A percentile compares a stretch with the other conserved stretches of the same genome.
Conservation (phyloP, 176 grass and related monocot genomes). For the Zizania latifolia region DNA sequence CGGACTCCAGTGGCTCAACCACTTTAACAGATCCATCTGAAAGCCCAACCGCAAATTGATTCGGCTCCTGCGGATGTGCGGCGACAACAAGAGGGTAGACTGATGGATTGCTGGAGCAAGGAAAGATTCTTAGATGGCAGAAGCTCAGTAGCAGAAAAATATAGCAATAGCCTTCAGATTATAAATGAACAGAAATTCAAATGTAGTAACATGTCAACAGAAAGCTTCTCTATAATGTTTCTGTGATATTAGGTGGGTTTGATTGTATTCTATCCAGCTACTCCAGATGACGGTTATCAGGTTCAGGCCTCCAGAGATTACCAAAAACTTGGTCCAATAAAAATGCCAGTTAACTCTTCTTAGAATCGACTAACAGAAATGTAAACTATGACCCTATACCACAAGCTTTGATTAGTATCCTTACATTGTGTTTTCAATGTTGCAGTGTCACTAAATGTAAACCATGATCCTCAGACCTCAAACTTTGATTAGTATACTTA, state of each 20-base stretch:
- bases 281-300: neutral
- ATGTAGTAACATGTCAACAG: neutral
- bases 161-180: neutral
- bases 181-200: neutral
- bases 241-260: neutral
- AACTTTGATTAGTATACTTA: neutral
- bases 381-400: neutral
- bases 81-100: conserved; percentile 58
- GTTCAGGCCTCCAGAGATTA: neutral
- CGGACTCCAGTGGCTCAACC: conserved; percentile 67
- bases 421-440: neutral
- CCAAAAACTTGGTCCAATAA: neutral
- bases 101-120: conserved; percentile 56
- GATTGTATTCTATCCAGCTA: neutral
- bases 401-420: neutral
- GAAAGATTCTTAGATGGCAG: conserved; percentile 31
- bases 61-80: conserved; percentile 75
- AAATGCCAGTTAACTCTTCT: neutral
- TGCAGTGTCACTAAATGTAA: neutral
- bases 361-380: neutral
- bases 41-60: conserved; percentile 86
- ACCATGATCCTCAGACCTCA: neutral
- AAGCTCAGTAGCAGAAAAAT: neutral
- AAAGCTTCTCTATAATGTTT: neutral
- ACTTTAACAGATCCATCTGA: conserved; percentile 85